Percentiles rank a stretch among this genome's conserved stretches.
Conservation (phyloP, 2,329 filamentous ascomycete species). For the Alternaria incomplexa region DNA sequence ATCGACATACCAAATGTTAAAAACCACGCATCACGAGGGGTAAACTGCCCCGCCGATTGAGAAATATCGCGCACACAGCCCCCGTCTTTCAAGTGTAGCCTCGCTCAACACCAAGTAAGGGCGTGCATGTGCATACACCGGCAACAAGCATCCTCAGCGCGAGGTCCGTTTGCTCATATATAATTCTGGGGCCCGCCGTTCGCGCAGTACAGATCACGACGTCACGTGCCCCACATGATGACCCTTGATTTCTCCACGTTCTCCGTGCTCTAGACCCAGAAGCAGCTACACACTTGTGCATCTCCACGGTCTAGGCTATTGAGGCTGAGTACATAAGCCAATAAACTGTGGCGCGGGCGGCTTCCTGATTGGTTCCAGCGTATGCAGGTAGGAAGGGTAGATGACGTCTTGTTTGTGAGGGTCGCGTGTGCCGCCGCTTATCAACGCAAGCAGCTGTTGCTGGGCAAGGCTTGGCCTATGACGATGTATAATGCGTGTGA, state of each 20-base stretch:
- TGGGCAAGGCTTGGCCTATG: slow-evolving; percentile 19
- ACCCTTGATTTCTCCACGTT: neutral
- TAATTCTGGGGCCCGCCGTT: neutral
- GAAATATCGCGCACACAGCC: neutral
- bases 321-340: slow-evolving; percentile 15
- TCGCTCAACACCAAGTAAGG: neutral
- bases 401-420: slow-evolving; percentile 29
- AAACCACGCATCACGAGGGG: slow-evolving; percentile 12
- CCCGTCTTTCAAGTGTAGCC: neutral
- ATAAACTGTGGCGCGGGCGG: slow-evolving; percentile 1
- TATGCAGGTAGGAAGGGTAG: neutral
- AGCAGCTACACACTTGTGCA: neutral
- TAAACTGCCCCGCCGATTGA: neutral
- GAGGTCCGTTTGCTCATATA: neutral
- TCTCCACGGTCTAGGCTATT: neutral
- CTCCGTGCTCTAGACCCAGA: slow-evolving; percentile 4
- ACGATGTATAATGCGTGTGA: slow-evolving; percentile 3
- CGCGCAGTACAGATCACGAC: neutral
- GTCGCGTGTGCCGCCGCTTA: slow-evolving; percentile 13
- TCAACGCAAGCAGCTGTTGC: slow-evolving; percentile 5
- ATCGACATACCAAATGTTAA: slow-evolving; percentile 1
- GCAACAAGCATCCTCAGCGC: neutral
- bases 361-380: slow-evolving; percentile 1
- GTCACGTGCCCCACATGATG: slow-evolving; percentile 4
- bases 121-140: neutral